Evolutionary conservation across 1,284 basidiomycete genomes (phyloP), one percentile per base, ranked within the genome.

Genomic region (Veloboletus limbatus): DNA sequence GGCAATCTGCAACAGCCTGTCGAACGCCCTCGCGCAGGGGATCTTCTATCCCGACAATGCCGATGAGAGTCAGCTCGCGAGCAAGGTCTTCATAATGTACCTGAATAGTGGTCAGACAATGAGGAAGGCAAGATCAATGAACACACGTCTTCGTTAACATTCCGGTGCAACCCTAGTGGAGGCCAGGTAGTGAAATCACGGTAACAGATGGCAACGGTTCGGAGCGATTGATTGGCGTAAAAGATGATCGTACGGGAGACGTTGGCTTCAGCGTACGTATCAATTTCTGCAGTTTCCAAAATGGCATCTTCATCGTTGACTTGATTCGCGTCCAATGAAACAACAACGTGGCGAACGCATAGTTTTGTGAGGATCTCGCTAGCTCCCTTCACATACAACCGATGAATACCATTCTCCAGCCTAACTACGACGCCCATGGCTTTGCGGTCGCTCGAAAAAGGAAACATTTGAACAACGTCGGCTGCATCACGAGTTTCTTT

Each of bases 361-460:
- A 79, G 75, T 71, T 83, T 88, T 41, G 86, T 85, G 38, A 98
- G 74, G 52, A 98, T 91, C 68, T 99, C 96, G 57, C 85, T 88
- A 6, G 97, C 96, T 38, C 97, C 97, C 71, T 99, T 99, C 63
- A 95, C 64, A 67, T 88, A 89, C 10, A 95, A 67, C 33, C 96
- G 79, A 63, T 77, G 85, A n/a, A 66, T 65, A 14, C 81, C 81
- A 43, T 78, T 68, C 27, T 71, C 66, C 20, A 80, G 65, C 60
- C 75, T 76, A 52, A 97, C 77, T 18, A 97, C 92, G 45, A 93
- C 89, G 52, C 89, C 96, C 94, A 98, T 98, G 8, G 92, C 85
- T 74, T 99, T 99, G 57, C 93, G 84, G 57, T 94, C 87, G 56
- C 91, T 95, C 22, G 89, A 92, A 74, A 99, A 98, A 1, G 97